A percentile compares a stretch with the other conserved stretches of the same genome.
These are phyloP conservation scores for Stephania cephalantha DNA, from an alignment of 164 flowering plant species.

Conservation along the genomic window DNA sequence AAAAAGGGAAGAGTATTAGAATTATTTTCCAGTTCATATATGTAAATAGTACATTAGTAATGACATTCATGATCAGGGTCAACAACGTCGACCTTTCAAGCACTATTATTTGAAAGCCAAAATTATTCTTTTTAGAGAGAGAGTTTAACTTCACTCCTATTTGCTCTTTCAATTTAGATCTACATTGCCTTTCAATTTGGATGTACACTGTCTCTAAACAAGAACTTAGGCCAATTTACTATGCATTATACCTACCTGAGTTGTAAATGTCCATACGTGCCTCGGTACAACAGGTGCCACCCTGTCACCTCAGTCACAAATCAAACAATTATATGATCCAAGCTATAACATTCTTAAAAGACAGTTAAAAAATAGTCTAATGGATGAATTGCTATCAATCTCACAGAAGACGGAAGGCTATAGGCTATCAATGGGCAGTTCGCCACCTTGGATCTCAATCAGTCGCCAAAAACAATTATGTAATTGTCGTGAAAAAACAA, in stretches of 20 bases:
- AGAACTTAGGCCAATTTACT: background rate
- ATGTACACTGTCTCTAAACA: background rate
- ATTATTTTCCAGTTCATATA: no score
- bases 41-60: no score
- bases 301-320: constrained; percentile 4
- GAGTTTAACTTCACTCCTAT: no score
- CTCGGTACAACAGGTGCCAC: constrained; percentile 1
- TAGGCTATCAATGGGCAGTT: background rate
- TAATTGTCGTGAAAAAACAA: background rate
- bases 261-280: background rate
- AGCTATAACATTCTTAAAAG: background rate
- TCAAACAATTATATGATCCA: background rate
- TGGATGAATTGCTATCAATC: background rate
- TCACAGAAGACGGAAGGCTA: background rate
- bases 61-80: no score
- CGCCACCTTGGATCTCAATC: background rate
- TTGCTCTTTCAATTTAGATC: background rate
- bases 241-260: background rate
- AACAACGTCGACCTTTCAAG: no score
- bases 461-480: background rate
- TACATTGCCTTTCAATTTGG: background rate
- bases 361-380: background rate
- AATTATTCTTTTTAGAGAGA: no score
- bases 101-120: no score
- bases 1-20: background rate